These are phyloP conservation scores for Pythium myriotylum DNA, from an alignment of 352 stramenopile species.

Conservation along the genomic window DNA sequence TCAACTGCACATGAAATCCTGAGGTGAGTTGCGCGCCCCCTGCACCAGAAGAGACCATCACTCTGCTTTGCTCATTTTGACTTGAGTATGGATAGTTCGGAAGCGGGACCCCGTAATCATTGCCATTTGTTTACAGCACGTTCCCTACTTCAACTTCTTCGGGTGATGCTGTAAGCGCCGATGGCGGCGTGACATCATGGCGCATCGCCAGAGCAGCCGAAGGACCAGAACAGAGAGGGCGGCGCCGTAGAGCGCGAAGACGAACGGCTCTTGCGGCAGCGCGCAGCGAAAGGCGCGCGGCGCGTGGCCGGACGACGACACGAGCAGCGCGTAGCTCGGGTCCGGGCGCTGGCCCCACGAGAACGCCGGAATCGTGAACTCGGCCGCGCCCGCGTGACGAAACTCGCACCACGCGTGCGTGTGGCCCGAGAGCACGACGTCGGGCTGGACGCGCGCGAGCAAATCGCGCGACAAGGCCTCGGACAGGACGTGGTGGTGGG, in stretches of 20 bases:
- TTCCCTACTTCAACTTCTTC: constrained; percentile 21
- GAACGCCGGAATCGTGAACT: constrained; percentile 79
- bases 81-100: background rate
- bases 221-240: constrained; percentile 9
- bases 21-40: background rate
- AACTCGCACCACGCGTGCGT: constrained; percentile 75
- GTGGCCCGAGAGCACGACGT: constrained; percentile 69
- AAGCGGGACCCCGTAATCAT: constrained; percentile 4
- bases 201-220: constrained; percentile 15
- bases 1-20: constrained; percentile 16
- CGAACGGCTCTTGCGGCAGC: constrained; percentile 12
- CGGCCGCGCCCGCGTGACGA: constrained; percentile 34
- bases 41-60: constrained; percentile 7
- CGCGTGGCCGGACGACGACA: constrained; percentile 12
- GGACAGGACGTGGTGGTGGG: constrained; percentile 74
- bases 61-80: background rate
- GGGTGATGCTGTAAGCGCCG: constrained; percentile 12
- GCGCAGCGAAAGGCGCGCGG: constrained; percentile 10
- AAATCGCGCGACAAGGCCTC: constrained; percentile 50
- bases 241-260: constrained; percentile 25
- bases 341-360: constrained; percentile 80
- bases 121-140: background rate
- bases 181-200: constrained; percentile 15
- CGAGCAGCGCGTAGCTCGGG: constrained; percentile 71
- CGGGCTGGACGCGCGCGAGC: constrained; percentile 47